phyloP scores from a whole-genome alignment of 192 early-diverging fungal species.

The Linnemannia hyalina region DNA sequence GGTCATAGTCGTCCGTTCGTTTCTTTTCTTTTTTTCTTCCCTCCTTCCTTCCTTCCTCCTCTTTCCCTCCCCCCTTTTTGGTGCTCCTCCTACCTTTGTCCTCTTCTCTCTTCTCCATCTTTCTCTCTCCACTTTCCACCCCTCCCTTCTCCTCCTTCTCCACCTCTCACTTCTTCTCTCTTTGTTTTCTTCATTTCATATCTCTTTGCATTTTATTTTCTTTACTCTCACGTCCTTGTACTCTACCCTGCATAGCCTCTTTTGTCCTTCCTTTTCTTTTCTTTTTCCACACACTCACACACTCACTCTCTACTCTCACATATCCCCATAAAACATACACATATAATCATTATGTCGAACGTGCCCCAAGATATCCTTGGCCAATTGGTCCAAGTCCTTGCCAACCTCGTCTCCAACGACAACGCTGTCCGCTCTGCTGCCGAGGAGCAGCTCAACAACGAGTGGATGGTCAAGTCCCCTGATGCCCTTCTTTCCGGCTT shows the following conservation, averaged over 20 bases:
- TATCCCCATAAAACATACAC: background rate
- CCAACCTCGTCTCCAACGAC: constrained; percentile 66
- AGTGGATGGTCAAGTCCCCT: constrained; percentile 70
- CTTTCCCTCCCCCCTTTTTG: background rate
- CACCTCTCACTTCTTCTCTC: background rate
- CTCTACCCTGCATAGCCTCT: constrained; percentile 15
- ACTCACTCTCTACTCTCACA: background rate
- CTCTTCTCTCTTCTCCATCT: background rate
- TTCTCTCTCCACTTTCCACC: background rate
- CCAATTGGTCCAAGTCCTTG: constrained; percentile 66
- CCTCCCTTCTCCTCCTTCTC: background rate
- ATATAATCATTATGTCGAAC: constrained; percentile 51
- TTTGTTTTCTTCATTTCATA: constrained; percentile 6
- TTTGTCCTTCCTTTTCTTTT: background rate
- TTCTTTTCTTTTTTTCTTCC: background rate
- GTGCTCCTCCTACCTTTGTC: background rate
- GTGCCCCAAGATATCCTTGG: constrained; percentile 60
- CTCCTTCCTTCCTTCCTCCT: background rate
- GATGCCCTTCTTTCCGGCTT: constrained; percentile 68
- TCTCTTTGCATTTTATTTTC: background rate
- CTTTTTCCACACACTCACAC: background rate
- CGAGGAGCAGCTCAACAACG: constrained; percentile 71
- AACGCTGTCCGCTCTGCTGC: constrained; percentile 67
- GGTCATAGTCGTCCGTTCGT: background rate
- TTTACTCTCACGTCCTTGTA: background rate